Conservation (phyloP, 2,329 filamentous ascomycete species). For the Cladophialophora carrionii region DNA sequence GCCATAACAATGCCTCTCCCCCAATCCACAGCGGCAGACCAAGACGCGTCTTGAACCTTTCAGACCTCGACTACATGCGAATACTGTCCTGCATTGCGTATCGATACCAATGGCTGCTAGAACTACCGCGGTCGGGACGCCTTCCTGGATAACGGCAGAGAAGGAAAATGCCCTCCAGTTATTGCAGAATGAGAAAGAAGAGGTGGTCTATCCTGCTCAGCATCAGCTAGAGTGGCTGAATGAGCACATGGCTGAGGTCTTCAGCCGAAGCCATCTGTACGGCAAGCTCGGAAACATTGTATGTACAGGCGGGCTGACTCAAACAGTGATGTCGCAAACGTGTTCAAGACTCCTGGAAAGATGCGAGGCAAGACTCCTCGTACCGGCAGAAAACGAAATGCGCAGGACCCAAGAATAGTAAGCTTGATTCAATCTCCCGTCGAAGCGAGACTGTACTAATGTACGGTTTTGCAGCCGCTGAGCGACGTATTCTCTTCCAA, state of each 20-base stretch:
- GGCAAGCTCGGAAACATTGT: conserved; percentile 45
- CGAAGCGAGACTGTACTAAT: conserved; percentile 18
- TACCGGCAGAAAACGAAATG: conserved; percentile 50
- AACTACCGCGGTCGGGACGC: conserved; percentile 69
- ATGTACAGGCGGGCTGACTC: conserved; percentile 19
- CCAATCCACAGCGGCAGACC: neutral
- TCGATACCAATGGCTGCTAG: conserved; percentile 41
- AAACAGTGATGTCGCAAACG: conserved; percentile 80
- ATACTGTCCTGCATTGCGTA: neutral
- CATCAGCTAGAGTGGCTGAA: conserved; percentile 99
- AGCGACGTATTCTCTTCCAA: conserved; percentile 54
- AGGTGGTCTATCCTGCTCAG: conserved; percentile 86
- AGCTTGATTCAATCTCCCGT: conserved; percentile 30
- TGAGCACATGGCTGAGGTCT: conserved; percentile 96
- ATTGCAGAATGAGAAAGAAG: conserved; percentile 80
- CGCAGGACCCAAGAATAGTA: conserved; percentile 51
- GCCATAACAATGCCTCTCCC: conserved; percentile 6
- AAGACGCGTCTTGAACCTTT: neutral
- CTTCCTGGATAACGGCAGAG: conserved; percentile 84
- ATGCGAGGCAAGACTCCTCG: conserved; percentile 54
- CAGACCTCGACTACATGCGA: neutral
- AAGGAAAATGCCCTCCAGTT: conserved; percentile 76
- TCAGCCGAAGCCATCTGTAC: conserved; percentile 83
- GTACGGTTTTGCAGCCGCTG: conserved; percentile 46
- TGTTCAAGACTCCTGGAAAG: conserved; percentile 74